These are phyloP conservation scores for Oryza australiensis DNA, from an alignment of 176 grass and related monocot species.

Conservation along the genomic window DNA sequence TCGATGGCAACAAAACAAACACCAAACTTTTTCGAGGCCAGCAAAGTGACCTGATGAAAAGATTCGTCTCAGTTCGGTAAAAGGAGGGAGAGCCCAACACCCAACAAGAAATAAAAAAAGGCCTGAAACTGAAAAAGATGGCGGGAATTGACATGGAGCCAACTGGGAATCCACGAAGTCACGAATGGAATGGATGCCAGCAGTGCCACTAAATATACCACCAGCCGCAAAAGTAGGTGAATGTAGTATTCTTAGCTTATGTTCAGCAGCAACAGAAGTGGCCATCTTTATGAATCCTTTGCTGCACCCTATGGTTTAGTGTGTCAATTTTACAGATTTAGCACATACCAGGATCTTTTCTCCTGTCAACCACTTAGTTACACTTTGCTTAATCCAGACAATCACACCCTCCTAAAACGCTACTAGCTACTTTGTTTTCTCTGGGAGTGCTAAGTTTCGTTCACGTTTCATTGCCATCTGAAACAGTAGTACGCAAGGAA, in stretches of 20 bases:
- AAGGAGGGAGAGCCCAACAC: neutral
- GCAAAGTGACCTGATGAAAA: neutral
- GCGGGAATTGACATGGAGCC: conserved; percentile 36
- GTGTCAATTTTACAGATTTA: conserved; percentile 3
- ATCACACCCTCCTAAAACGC: neutral
- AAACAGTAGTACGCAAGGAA: neutral
- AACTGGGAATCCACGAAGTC: conserved; percentile 51
- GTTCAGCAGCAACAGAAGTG: neutral
- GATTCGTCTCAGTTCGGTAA: conserved; percentile 3
- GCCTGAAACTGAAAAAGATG: neutral
- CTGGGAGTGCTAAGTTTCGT: neutral
- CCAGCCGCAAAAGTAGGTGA: conserved; percentile 11
- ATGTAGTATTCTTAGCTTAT: neutral
- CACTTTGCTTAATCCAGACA: neutral
- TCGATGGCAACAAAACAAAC: neutral
- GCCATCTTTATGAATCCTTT: conserved; percentile 12
- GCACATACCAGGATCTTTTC: neutral
- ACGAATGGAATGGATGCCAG: conserved; percentile 21
- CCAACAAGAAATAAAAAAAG: neutral
- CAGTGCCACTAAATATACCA: neutral
- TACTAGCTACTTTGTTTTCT: neutral
- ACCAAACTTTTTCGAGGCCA: neutral
- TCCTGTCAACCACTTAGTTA: conserved; percentile 20
- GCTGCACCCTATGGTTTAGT: neutral
- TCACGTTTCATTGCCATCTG: neutral